Percentiles rank a stretch among this genome's conserved stretches.
Evolutionary conservation across 805 yeast genomes (phyloP).

Genomic region (Candida endomychidarum): DNA sequence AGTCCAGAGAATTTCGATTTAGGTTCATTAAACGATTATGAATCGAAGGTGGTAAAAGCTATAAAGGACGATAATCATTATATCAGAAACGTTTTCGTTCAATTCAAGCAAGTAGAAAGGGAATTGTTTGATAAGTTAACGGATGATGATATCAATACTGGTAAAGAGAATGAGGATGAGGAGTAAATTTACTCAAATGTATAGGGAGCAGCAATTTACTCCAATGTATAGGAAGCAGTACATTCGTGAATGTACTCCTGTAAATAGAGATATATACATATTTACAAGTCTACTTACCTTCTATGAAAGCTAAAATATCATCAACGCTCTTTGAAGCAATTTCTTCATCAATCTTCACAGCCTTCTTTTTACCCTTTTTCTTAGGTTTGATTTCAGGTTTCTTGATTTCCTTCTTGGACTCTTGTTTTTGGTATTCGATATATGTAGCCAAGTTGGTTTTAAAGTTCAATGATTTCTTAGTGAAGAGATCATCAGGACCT

Average conservation of each 20-base stretch:
- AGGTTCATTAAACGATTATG: constrained; percentile 31
- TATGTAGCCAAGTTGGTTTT: constrained; percentile 54
- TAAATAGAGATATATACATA: constrained; percentile 7
- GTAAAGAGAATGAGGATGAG: too few relatives aligned
- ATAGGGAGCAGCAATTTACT: too few relatives aligned
- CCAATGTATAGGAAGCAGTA: too few relatives aligned
- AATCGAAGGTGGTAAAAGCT: constrained; percentile 30
- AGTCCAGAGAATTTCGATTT: constrained; percentile 26
- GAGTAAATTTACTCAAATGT: too few relatives aligned
- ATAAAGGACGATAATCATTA: constrained; percentile 41
- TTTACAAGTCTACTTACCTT: constrained; percentile 40
- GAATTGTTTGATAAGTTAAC: constrained; percentile 3
- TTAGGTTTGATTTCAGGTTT: constrained; percentile 10
- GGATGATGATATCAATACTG: constrained; percentile 11
- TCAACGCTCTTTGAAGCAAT: constrained; percentile 67
- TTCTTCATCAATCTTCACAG: constrained; percentile 22
- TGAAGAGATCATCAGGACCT: constrained; percentile 67
- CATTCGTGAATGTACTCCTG: background rate
- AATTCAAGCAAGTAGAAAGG: constrained; percentile 12
- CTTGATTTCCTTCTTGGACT: constrained; percentile 10
- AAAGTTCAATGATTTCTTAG: constrained; percentile 70
- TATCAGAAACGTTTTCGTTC: constrained; percentile 36
- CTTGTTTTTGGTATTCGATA: constrained; percentile 44
- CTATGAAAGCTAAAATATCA: constrained; percentile 69
- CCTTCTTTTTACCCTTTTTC: constrained; percentile 16